Conservation (phyloP, 345 rosid genomes). For the Turnera subulata region DNA sequence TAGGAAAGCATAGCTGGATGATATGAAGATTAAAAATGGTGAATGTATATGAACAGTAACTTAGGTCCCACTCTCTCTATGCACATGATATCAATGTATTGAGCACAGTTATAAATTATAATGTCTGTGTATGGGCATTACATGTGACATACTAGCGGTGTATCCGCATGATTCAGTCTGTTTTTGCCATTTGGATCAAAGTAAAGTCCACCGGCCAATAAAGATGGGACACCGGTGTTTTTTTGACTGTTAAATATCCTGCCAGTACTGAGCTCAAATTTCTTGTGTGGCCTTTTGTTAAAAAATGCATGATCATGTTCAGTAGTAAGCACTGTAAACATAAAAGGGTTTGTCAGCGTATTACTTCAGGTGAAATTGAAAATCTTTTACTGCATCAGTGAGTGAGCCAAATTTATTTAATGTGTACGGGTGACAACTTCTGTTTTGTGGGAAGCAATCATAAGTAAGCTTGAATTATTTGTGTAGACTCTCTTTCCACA, state of each 20-base stretch:
- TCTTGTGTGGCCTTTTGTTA: constrained; percentile 1
- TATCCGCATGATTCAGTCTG: constrained; percentile 31
- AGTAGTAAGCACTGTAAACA: too few species aligned
- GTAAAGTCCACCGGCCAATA: neutral
- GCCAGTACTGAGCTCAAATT: neutral
- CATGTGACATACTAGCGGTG: constrained; percentile 27
- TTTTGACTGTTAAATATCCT: constrained; percentile 5
- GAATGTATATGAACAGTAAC: constrained; percentile 4
- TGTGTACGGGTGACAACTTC: neutral
- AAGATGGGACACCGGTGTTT: too few species aligned
- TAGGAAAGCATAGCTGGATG: neutral
- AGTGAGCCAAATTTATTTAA: neutral
- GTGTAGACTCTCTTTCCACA: neutral
- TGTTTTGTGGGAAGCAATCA: neutral
- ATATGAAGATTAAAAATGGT: constrained; percentile 1
- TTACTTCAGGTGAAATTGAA: neutral
- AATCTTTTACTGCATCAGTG: constrained; percentile 1
- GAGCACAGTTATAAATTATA: neutral
- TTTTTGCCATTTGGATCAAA: neutral
- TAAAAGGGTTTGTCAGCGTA: neutral
- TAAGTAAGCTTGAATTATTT: neutral
- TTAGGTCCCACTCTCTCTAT: constrained; percentile 18
- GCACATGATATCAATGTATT: constrained; percentile 13
- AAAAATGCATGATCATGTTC: neutral
- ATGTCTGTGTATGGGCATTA: constrained; percentile 26